Evolutionary conservation across 148 eudicot genomes (phyloP), one percentile per base, ranked within the genome.

Genomic region (Rhododendron henanense): DNA sequence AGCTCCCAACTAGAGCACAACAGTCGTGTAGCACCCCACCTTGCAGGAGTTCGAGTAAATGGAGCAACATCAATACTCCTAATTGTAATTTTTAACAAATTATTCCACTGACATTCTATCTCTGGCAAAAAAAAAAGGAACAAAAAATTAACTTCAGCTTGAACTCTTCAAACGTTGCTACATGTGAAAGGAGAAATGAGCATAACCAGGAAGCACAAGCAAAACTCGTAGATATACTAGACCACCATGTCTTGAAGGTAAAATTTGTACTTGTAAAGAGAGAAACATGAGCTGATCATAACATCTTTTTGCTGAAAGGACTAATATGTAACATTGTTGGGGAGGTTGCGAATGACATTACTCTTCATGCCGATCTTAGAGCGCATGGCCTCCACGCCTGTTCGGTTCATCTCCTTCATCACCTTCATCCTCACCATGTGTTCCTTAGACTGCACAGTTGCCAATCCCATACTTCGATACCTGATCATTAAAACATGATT

Each of bases 281-380:
- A 53, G 45, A 57, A n/a, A 83, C 44, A 44, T 2, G 6, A 41
- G 11, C 9, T 0, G 25, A 63, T 4, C 33, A 61, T 39, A 37
- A 19, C 18, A 57, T 39, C 23, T 23, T 10, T 39, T 44, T 7
- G 3, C 84, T 19, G n/a, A 9, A 86, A 45, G 53, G 83, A 88
- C 88, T 94, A 97, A 90, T 97, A 57, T 1, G 98, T 85, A 67
- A 91, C 93, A 75, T 97, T 97, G 53, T 91, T 97, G 23, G 99
- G 99, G 76, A 95, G 96, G 77, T 97, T 97, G 57, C 92, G 92
- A 73, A 95, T 95, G 85, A 94, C 96, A 67, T 97, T 97, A 82
- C 93, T 97, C 92, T 95, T 97, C 94, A 95, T 94, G 79, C 98
- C 99, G 1, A 97, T 94, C 91, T 91, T 94, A 33, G 91, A 85